phyloP scores from a whole-genome alignment of 2,329 filamentous ascomycete species.

The Incumbomyces lentus region DNA sequence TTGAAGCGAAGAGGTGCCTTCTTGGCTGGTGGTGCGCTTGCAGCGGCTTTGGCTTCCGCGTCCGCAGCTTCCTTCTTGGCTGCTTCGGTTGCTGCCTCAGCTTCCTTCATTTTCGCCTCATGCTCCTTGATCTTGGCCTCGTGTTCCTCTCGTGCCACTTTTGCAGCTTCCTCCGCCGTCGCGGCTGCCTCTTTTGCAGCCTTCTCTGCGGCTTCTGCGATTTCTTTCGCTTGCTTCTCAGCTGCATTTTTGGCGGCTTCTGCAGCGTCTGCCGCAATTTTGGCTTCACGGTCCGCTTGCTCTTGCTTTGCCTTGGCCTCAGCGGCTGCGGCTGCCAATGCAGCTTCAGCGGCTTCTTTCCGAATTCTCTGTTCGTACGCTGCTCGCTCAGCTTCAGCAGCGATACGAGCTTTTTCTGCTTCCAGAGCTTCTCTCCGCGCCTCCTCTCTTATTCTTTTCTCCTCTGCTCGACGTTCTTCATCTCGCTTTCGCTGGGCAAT shows the following conservation, averaged over 20 bases:
- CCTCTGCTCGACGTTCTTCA: slow-evolving; percentile 26
- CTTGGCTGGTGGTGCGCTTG: slow-evolving; percentile 40
- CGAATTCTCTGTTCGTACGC: slow-evolving; percentile 19
- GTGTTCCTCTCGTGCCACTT: slow-evolving; percentile 25
- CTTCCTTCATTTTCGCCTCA: slow-evolving; percentile 25
- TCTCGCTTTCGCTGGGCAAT: slow-evolving; percentile 41
- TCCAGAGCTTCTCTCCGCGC: slow-evolving; percentile 12
- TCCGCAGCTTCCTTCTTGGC: slow-evolving; percentile 22
- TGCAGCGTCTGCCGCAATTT: slow-evolving; percentile 33
- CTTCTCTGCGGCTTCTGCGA: slow-evolving; percentile 29
- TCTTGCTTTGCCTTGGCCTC: slow-evolving; percentile 41
- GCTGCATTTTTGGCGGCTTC: slow-evolving; percentile 27
- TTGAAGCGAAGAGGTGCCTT: slow-evolving; percentile 79
- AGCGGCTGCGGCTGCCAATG: slow-evolving; percentile 23
- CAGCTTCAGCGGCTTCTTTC: slow-evolving; percentile 22
- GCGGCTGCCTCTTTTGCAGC: slow-evolving; percentile 28
- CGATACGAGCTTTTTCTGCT: slow-evolving; percentile 8
- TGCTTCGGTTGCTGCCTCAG: slow-evolving; percentile 25
- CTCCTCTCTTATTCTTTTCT: slow-evolving; percentile 24
- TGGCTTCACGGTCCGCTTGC: slow-evolving; percentile 35
- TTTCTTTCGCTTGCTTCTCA: slow-evolving; percentile 29
- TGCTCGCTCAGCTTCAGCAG: slow-evolving; percentile 18
- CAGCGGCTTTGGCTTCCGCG: slow-evolving; percentile 24
- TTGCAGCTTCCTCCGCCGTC: slow-evolving; percentile 22
- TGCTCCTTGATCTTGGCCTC: slow-evolving; percentile 25